Evolutionary conservation across 169 alveolate genomes (phyloP), one percentile per base, ranked within the genome.

Genomic region (Cyclospora cayetanensis): DNA sequence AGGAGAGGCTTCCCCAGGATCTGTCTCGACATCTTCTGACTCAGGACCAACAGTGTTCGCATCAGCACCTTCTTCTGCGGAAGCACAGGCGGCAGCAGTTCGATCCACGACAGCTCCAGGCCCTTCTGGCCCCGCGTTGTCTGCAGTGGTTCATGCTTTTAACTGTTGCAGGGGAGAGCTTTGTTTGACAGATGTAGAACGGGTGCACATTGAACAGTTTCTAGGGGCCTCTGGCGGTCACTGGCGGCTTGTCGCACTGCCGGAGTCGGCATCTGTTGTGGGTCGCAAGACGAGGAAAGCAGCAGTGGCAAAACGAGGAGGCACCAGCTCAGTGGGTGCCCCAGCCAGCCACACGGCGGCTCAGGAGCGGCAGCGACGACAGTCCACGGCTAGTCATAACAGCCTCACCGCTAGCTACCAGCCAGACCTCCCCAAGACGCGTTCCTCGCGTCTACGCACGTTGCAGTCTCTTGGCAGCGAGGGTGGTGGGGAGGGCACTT

Each of bases 371-470:
- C 77, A n/a, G 18, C 11, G 41, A 4, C 77, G 29, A 42, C 77
- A 65, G 77, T 65, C 29, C 15, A n/a, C 34, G 25, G 77, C 68
- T 22, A 55, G 68, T 42, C 31, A 27, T 27, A 42, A n/a, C 60
- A 42, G 77, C 43, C 12, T 22, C 77, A 5, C 41, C 76, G n/a
- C 5, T 41, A 12, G 76, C 77, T n/a, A n/a, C n/a, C n/a, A n/a
- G n/a, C 43, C 77, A 5, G 77, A 65, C n/a, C 77, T 65, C 37
- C 77, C 77, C 2, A 65, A 65, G 77, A 65, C 77, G 34, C 77
- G 77, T 7, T 20, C 77, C 35, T 65, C 77, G 0, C 77, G 77
- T n/a, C 84, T 34, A 18, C 50, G 84, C 22, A 0, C 29, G 0
- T 0, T 0, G 34, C 25, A 25, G 74, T 18, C 25, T 11, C 37